phyloP scores from a whole-genome alignment of 371 early-diverging fungal species.

The Mycotypha africana region DNA sequence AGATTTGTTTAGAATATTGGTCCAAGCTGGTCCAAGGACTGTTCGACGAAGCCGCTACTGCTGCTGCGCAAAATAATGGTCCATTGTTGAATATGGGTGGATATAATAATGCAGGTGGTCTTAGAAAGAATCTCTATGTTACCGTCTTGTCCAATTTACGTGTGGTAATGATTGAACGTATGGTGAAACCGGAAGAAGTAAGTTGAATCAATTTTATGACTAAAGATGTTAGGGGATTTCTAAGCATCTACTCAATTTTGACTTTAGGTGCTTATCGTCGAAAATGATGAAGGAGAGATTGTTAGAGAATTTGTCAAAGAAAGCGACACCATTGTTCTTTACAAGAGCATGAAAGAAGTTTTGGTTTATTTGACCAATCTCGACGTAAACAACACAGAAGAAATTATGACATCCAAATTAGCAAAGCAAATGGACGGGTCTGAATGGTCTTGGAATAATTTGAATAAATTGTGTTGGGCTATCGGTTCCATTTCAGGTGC shows the following conservation, averaged over 20 bases:
- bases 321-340: conserved; percentile 96
- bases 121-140: conserved; percentile 67
- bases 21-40: conserved; percentile 81
- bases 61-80: conserved; percentile 50
- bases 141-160: conserved; percentile 79
- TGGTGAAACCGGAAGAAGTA: conserved; percentile 97
- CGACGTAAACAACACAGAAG: conserved; percentile 88
- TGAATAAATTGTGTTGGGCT: conserved; percentile 99
- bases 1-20: conserved; percentile 98
- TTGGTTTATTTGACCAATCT: conserved; percentile 95
- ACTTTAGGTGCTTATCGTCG: conserved; percentile 91
- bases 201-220: no score
- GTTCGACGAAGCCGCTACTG: conserved; percentile 71
- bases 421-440: conserved; percentile 87
- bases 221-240: no score
- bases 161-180: conserved; percentile 91
- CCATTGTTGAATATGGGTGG: conserved; percentile 34
- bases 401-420: conserved; percentile 92
- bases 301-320: conserved; percentile 98
- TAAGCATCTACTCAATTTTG: no score
- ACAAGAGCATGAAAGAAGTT: conserved; percentile 98
- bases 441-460: conserved; percentile 95
- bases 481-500: conserved; percentile 98
- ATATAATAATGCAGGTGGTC: conserved; percentile 11
- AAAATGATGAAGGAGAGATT: conserved; percentile 99